Conservation (phyloP, 208 protist species). For the Leishmania turanica region DNA sequence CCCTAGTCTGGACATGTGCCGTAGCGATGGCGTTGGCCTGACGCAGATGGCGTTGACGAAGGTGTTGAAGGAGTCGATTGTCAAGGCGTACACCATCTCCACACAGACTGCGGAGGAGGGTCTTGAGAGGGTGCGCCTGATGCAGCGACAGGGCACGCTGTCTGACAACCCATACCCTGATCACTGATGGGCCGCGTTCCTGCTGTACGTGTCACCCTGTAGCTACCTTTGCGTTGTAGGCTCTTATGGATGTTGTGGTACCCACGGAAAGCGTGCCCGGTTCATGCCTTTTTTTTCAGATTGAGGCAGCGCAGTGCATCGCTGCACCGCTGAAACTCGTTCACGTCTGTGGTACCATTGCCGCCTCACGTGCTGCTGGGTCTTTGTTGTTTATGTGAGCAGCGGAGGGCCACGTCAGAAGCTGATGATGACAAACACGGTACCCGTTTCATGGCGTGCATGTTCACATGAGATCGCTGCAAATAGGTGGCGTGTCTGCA, state of each 20-base stretch:
- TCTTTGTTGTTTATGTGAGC: neutral
- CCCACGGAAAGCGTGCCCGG: neutral
- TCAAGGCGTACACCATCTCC: constrained; percentile 79
- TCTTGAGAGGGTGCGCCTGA: constrained; percentile 72
- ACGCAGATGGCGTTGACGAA: constrained; percentile 78
- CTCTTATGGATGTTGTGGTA: neutral
- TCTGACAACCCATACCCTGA: constrained; percentile 86
- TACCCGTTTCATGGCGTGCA: neutral
- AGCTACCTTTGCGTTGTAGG: neutral
- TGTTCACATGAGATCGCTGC: neutral
- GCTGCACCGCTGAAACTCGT: neutral
- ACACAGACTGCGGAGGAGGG: constrained; percentile 83
- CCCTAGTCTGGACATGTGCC: constrained; percentile 55
- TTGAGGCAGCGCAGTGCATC: neutral
- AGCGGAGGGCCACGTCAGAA: neutral
- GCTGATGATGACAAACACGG: neutral
- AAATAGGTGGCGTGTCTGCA: neutral
- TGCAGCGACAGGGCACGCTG: constrained; percentile 82
- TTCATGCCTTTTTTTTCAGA: neutral
- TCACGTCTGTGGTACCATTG: neutral
- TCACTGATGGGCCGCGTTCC: constrained; percentile 26
- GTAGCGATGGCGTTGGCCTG: constrained; percentile 68
- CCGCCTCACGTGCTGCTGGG: neutral
- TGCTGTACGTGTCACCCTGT: too few species aligned
- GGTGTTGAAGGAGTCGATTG: constrained; percentile 76